Percentiles rank a stretch among this genome's conserved stretches.
These are phyloP conservation scores for Cladosporium cucumerinum DNA, from an alignment of 2,329 filamentous ascomycete genomes.

Conservation along the genomic window DNA sequence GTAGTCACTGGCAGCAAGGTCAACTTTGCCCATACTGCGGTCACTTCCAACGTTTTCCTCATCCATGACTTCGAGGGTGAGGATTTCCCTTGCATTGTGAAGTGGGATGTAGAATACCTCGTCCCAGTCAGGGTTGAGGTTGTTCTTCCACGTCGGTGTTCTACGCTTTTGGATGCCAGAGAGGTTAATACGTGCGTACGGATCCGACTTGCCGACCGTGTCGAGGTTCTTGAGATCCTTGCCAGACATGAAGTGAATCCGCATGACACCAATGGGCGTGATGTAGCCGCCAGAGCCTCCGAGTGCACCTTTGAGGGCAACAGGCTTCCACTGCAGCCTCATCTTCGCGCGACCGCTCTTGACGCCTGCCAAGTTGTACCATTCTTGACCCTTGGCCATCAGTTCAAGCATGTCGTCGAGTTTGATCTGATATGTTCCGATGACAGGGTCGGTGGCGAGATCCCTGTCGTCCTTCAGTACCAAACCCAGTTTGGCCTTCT, in stretches of 20 bases:
- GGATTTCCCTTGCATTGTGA: constrained; percentile 76
- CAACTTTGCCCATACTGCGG: constrained; percentile 76
- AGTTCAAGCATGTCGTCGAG: constrained; percentile 88
- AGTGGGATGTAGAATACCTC: constrained; percentile 93
- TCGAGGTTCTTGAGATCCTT: constrained; percentile 85
- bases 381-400: constrained; percentile 90
- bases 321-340: constrained; percentile 91
- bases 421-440: constrained; percentile 94
- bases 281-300: constrained; percentile 83
- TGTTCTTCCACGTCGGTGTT: constrained; percentile 94
- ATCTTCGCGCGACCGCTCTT: constrained; percentile 86
- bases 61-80: constrained; percentile 94
- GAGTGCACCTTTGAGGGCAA: constrained; percentile 74
- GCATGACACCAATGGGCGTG: constrained; percentile 90
- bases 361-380: constrained; percentile 82
- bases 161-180: constrained; percentile 87
- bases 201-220: constrained; percentile 93
- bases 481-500: constrained; percentile 82
- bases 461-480: constrained; percentile 96
- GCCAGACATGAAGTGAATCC: constrained; percentile 84
- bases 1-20: constrained; percentile 75
- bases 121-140: constrained; percentile 92
- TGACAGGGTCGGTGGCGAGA: constrained; percentile 72
- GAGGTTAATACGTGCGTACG: constrained; percentile 82
- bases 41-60: constrained; percentile 90